Conservation (phyloP, 805 yeast species). For the Torulaspora indica region DNA sequence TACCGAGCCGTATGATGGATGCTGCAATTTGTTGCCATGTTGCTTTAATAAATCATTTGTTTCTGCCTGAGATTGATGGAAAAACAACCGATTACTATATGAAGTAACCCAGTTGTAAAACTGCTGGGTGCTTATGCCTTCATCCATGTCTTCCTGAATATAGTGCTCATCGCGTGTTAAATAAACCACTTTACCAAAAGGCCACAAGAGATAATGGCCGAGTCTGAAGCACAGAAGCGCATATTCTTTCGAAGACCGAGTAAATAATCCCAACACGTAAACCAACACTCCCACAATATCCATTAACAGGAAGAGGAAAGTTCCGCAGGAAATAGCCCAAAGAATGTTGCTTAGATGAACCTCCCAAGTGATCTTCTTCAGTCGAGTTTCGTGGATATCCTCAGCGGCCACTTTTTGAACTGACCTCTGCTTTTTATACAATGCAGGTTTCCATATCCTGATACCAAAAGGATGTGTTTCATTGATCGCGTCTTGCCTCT, state of each 20-base stretch:
- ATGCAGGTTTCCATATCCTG: slow-evolving; percentile 96
- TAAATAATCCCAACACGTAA: slow-evolving; percentile 41
- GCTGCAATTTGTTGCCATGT: slow-evolving; percentile 14
- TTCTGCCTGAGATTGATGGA: slow-evolving; percentile 37
- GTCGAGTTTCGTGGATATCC: slow-evolving; percentile 79
- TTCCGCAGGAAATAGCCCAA: slow-evolving; percentile 75
- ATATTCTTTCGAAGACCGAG: slow-evolving; percentile 53
- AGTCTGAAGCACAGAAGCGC: slow-evolving; percentile 55
- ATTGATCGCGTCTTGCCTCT: slow-evolving; percentile 93
- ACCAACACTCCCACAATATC: slow-evolving; percentile 42
- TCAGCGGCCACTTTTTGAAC: slow-evolving; percentile 88
- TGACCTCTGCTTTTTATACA: slow-evolving; percentile 87
- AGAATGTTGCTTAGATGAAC: slow-evolving; percentile 63
- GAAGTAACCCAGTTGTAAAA: slow-evolving; percentile 81
- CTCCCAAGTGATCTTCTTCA: slow-evolving; percentile 50
- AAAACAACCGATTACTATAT: slow-evolving; percentile 74
- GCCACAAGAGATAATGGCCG: slow-evolving; percentile 69
- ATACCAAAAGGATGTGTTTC: slow-evolving; percentile 98
- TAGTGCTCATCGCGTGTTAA: slow-evolving; percentile 75
- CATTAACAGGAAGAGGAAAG: slow-evolving; percentile 47
- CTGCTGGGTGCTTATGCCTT: slow-evolving; percentile 79
- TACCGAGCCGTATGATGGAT: slow-evolving; percentile 29
- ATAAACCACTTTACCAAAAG: slow-evolving; percentile 87
- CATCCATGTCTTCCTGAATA: slow-evolving; percentile 78
- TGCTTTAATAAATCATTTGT: slow-evolving; percentile 9